Evolutionary conservation across 805 yeast genomes (phyloP), one percentile per base, ranked within the genome.

Genomic region (Candida pseudofarinosa): DNA sequence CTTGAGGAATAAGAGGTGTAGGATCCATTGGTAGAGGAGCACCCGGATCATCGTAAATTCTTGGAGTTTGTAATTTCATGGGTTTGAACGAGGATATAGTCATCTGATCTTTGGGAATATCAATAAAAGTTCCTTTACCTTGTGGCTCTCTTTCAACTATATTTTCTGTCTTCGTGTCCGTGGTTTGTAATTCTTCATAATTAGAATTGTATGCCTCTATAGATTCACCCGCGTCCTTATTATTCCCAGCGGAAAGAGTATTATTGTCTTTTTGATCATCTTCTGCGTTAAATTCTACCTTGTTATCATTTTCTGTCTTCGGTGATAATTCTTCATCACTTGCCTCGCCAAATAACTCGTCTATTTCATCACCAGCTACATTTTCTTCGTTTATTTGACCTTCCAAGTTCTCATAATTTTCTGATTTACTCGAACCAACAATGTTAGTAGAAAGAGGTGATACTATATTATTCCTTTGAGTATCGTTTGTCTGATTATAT

Each of bases 11-110:
- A 0, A 74, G 64, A 1, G 80, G 79, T 4, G 80, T 75, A 0
- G 77, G 73, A 15, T 77, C 62, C 0, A 65, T 50, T 1, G 95
- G 91, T 2, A 81, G 65, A 3, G 95, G 95, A 0, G 95, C 95
- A 35, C 95, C 95, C 0, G 95, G 95, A 56, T 86, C 95, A 38
- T 71, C 77, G 51, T 85, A 85, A 18, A 76, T 61, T 0, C 82
- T 82, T 2, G 80, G 73, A 2, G 69, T 60, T 15, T 45, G 39
- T 17, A 51, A 49, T 5, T 73, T 67, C 13, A 31, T 35, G 15
- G 36, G 43, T 6, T 42, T 39, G 6, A 14, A 12, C 3, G 33
- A 37, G n/a, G 32, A 19, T 10, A 77, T 52, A 7, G 81, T 76
- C 74, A 80, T 80, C 51, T 80, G 79, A 45, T 77, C 78, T 40